phyloP scores from a whole-genome alignment of 2,329 filamentous ascomycete genomes.

The Coniochaeta sp. region DNA sequence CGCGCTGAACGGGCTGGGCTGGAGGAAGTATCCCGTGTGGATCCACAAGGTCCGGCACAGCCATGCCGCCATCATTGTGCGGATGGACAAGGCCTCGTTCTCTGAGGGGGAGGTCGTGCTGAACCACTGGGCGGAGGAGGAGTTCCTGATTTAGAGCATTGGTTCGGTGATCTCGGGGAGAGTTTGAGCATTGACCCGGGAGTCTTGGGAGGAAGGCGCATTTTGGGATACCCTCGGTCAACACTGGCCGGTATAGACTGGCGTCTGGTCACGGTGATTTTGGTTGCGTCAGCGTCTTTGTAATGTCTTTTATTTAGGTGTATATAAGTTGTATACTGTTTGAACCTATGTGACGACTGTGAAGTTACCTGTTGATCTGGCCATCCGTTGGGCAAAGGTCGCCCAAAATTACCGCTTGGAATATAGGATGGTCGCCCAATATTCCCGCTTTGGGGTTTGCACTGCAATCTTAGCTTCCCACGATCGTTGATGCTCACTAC shows the following conservation, averaged over 20 bases:
- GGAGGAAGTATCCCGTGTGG: slow-evolving; percentile 62
- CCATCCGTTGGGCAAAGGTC: too few relatives aligned
- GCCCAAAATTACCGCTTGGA: too few relatives aligned
- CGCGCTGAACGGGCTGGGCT: slow-evolving; percentile 59
- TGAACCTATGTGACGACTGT: too few relatives aligned
- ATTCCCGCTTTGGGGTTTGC: too few relatives aligned
- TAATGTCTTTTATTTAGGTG: neutral
- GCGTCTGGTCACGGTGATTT: neutral
- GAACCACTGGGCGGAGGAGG: slow-evolving; percentile 70
- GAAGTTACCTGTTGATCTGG: too few relatives aligned
- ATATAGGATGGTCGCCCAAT: too few relatives aligned
- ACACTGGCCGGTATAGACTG: neutral
- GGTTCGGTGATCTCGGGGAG: neutral
- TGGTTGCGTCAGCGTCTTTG: neutral
- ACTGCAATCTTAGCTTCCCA: neutral
- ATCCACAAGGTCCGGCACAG: slow-evolving; percentile 73
- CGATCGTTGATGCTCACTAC: too few relatives aligned
- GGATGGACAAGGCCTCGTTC: slow-evolving; percentile 59
- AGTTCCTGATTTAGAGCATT: slow-evolving; percentile 53
- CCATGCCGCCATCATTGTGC: slow-evolving; percentile 85
- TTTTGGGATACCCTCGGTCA: neutral
- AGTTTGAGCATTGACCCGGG: neutral
- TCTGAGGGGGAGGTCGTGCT: slow-evolving; percentile 72
- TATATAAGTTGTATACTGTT: too few relatives aligned
- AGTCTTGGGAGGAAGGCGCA: neutral